phyloP scores from a whole-genome alignment of 371 early-diverging fungal genomes.

The Rhizopus delemar region DNA sequence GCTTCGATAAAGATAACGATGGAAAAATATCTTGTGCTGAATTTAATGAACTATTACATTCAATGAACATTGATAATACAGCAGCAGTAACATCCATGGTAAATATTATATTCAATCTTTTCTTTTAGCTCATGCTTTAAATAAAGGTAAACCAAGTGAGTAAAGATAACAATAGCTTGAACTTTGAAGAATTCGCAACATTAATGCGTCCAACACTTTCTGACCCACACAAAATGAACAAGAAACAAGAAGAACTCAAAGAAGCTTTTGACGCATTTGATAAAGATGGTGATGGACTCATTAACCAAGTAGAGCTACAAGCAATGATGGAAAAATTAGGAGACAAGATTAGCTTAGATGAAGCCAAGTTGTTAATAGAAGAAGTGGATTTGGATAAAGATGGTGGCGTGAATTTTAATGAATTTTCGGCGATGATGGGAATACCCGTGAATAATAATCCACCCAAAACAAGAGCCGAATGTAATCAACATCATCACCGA shows the following conservation, averaged over 20 bases:
- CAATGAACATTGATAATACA: constrained; percentile 27
- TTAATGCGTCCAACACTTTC: constrained; percentile 47
- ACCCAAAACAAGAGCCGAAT: constrained; percentile 8
- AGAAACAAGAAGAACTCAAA: constrained; percentile 40
- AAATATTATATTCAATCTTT: constrained; percentile 6
- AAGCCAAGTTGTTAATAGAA: constrained; percentile 38
- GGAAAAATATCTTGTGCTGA: constrained; percentile 36
- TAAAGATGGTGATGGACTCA: constrained; percentile 42
- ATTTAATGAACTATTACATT: constrained; percentile 34
- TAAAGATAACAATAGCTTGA: constrained; percentile 23
- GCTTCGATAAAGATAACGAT: constrained; percentile 43
- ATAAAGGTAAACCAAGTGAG: not conserved
- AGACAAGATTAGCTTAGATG: constrained; percentile 35
- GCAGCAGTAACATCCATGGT: constrained; percentile 30
- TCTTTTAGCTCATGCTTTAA: not conserved
- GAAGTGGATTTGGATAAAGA: constrained; percentile 48
- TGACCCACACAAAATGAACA: constrained; percentile 30
- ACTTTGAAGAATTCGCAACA: constrained; percentile 45
- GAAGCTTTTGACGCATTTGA: constrained; percentile 54
- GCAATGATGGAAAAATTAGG: constrained; percentile 54
- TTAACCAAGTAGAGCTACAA: constrained; percentile 39
- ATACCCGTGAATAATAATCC: constrained; percentile 10
- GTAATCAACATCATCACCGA: constrained; percentile 28
- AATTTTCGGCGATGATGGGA: constrained; percentile 49
- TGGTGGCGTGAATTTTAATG: constrained; percentile 45